phyloP scores from a whole-genome alignment of 495 filamentous ascomycete species.

The Trichoderma orchidacearum region DNA sequence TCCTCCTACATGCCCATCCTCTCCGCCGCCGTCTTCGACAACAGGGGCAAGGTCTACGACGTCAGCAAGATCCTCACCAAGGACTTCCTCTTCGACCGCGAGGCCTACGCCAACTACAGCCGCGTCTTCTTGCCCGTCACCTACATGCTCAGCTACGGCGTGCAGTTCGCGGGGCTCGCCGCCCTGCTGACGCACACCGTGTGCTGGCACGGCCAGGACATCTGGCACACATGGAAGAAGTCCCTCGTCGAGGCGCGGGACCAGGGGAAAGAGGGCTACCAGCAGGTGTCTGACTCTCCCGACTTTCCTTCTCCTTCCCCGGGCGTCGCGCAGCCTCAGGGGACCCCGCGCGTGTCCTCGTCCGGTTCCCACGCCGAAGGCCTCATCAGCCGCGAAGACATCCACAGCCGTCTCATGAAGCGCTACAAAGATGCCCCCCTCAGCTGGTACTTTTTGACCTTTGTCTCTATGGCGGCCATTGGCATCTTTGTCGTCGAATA shows the following conservation, averaged over 20 bases:
- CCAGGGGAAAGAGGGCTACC: conserved; percentile 28
- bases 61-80: conserved; percentile 59
- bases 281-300: conserved; percentile 19
- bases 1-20: conserved; percentile 72
- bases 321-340: neutral
- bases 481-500: conserved; percentile 78
- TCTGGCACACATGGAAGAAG: conserved; percentile 52
- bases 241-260: conserved; percentile 33
- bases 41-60: conserved; percentile 62
- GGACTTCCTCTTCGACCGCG: conserved; percentile 57
- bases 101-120: conserved; percentile 61
- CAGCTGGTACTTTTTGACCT: conserved; percentile 62
- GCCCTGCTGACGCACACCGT: conserved; percentile 56
- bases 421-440: conserved; percentile 62
- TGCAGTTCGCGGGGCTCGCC: conserved; percentile 68
- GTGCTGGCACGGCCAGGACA: conserved; percentile 65
- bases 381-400: conserved; percentile 52
- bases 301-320: conserved; percentile 6
- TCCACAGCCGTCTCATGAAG: conserved; percentile 67
- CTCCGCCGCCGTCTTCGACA: conserved; percentile 66
- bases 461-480: conserved; percentile 53
- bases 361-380: conserved; percentile 35
- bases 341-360: neutral
- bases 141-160: conserved; percentile 66
- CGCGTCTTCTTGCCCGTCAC: conserved; percentile 71